Base-by-base conservation (phyloP, 768 basidiomycete species). In the Coprinellus micaceus region DNA sequence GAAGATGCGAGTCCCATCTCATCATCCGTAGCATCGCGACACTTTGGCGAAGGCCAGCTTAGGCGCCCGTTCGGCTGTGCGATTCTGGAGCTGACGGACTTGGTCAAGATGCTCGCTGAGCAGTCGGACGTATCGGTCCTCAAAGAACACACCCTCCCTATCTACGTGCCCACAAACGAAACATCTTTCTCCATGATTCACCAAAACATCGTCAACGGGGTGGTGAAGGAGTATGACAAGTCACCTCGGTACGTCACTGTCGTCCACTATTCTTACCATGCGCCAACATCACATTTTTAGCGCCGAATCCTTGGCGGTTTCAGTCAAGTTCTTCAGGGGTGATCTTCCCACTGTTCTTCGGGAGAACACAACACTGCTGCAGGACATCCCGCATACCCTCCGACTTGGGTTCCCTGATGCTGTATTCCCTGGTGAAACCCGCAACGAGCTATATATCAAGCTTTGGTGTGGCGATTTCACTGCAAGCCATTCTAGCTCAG, bases 61-160 rank as follows among this genome's bases (percentile, higher is more conserved):
- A 82, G 96, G 36, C 77, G 96, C 50, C 96, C 96, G 0, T 94
- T 98, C 66, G 96, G 94, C n/a, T 97, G 94, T 66, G 96, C 96
- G 2, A 88, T 97, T 10, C 73, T 98, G 53, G 92, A 97, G 64
- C 71, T 98, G 37, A 83, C 84, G 0, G 89, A 91, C 63, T 71
- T 94, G 53, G 79, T 73, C 61, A 84, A 82, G 64, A 83, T 91
- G 75, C 74, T 81, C 2, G 72, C 76, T 0, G 91, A 93, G 33
- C 80, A 82, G 49, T 63, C 74, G 13, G 87, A 91, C 58, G 77
- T 85, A 1, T 82, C 84, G 4, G 71, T 83, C 1, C 78, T 85
- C 19, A 79, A 80, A 55, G 95, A 98, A 68, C 80, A 91, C 64
- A 81, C 82, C 0, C 92, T 98, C 86, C 88, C 90, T 1, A 97